These are phyloP conservation scores for Fraxinus velutina DNA, from an alignment of 305 asterid genomes.

Conservation along the genomic window DNA sequence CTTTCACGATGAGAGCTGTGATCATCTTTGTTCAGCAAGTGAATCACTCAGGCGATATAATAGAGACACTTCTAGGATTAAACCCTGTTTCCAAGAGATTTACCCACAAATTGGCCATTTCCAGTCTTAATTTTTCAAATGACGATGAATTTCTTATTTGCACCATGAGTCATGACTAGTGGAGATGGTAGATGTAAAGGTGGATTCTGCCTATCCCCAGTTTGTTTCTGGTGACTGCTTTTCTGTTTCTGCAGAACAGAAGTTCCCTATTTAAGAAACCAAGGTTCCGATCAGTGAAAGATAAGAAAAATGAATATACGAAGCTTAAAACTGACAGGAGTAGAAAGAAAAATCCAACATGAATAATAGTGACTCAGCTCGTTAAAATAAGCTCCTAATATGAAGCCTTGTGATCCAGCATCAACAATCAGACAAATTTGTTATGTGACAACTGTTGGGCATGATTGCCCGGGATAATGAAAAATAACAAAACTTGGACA, in stretches of 20 bases:
- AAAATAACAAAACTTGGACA: no score
- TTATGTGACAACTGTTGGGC: not conserved
- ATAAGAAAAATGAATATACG: not conserved
- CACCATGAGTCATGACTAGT: slow-evolving; percentile 21
- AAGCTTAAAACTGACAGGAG: not conserved
- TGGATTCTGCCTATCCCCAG: not conserved
- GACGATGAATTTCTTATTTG: slow-evolving; percentile 33
- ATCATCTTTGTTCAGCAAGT: slow-evolving; percentile 31
- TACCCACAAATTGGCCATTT: slow-evolving; percentile 35
- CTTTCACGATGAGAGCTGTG: slow-evolving; percentile 34
- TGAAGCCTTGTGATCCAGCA: not conserved
- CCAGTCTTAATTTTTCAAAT: slow-evolving; percentile 42
- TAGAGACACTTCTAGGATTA: slow-evolving; percentile 32
- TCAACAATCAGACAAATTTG: not conserved
- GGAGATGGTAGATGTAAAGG: not conserved
- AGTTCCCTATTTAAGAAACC: not conserved
- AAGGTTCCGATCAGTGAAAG: not conserved
- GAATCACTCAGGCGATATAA: slow-evolving; percentile 39
- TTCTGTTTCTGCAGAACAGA: not conserved
- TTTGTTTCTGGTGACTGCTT: not conserved
- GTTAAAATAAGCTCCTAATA: not conserved
- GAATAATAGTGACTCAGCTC: not conserved
- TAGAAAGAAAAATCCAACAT: not conserved
- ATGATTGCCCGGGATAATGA: no score
- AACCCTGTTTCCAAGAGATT: slow-evolving; percentile 40